Evolutionary conservation across 2,329 filamentous ascomycete species (phyloP).

Genomic region (Sclerotinia spermophila): DNA sequence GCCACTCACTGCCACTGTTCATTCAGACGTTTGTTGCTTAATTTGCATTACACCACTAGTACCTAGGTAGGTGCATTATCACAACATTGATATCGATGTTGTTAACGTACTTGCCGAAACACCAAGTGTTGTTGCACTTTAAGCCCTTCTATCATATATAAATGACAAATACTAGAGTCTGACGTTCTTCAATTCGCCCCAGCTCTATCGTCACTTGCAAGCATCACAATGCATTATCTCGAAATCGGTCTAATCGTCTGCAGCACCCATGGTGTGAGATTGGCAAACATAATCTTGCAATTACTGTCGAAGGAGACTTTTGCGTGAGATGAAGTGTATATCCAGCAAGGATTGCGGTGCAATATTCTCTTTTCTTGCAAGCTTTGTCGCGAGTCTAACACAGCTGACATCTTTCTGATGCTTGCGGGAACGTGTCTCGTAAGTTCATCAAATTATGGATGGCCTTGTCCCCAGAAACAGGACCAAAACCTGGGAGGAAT

Average conservation of each 20-base stretch:
- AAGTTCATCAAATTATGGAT: background rate
- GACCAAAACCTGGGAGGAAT: background rate
- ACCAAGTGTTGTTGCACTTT: too few relatives aligned
- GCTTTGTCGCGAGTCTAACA: background rate
- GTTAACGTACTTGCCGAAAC: too few relatives aligned
- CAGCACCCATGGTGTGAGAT: background rate
- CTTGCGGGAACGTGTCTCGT: background rate
- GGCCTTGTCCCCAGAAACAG: background rate
- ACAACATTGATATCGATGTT: background rate
- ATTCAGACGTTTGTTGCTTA: background rate
- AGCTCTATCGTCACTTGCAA: background rate
- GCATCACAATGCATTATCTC: slow-evolving; percentile 4
- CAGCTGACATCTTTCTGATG: too few relatives aligned
- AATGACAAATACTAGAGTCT: too few relatives aligned
- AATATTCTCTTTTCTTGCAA: background rate
- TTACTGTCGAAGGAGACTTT: background rate
- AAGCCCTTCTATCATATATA: too few relatives aligned
- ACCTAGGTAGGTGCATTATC: background rate
- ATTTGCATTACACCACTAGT: background rate
- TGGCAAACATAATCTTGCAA: background rate
- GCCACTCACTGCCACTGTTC: background rate
- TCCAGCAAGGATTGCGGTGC: background rate
- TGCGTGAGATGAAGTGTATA: background rate
- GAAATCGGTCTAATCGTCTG: slow-evolving; percentile 1
- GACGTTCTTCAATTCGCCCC: background rate